phyloP scores from a whole-genome alignment of 768 basidiomycete genomes.

The Boletus tomentosulus region DNA sequence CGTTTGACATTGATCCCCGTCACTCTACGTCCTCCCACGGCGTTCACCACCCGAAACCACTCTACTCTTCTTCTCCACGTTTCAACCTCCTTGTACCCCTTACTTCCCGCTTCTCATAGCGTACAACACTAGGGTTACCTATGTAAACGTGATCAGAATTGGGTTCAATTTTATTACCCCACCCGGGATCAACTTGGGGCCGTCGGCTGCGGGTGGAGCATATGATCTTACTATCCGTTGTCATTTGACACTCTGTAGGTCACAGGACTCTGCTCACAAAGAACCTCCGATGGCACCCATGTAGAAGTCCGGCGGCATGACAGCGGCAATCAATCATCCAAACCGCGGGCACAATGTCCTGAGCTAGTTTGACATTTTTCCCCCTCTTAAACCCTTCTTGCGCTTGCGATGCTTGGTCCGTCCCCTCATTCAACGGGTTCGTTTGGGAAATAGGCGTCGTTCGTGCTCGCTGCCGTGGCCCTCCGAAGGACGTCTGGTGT shows the following conservation, averaged over 20 bases:
- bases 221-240: neutral
- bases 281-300: neutral
- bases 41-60: constrained; percentile 1
- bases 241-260: neutral
- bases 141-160: constrained; percentile 18
- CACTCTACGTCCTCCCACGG: constrained; percentile 12
- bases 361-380: neutral
- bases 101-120: constrained; percentile 17
- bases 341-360: neutral
- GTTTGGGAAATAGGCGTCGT: neutral
- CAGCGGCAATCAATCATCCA: constrained; percentile 1
- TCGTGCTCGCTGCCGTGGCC: neutral
- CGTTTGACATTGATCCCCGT: constrained; percentile 26
- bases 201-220: constrained; percentile 2
- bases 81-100: constrained; percentile 6
- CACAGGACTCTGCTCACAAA: neutral
- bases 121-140: constrained; percentile 30
- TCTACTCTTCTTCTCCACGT: constrained; percentile 11
- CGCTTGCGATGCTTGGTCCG: neutral
- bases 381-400: neutral
- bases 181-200: constrained; percentile 4
- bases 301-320: neutral
- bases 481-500: neutral
- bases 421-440: neutral
- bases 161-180: constrained; percentile 1